Evolutionary conservation across 192 early-diverging fungal genomes (phyloP).

Genomic region (Coemansia sp.): DNA sequence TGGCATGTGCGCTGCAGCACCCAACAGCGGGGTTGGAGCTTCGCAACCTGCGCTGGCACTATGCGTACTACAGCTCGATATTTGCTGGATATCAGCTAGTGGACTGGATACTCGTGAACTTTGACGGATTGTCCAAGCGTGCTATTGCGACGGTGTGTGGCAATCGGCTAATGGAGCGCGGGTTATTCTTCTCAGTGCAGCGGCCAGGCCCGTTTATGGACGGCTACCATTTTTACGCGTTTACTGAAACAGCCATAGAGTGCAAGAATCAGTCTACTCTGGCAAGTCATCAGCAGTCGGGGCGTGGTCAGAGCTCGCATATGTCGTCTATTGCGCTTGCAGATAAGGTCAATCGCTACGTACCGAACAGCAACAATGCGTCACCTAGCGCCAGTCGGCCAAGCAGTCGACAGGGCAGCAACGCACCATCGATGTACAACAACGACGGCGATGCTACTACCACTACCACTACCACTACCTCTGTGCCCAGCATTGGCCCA

Average conservation of each 20-base stretch:
- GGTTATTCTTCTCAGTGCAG: constrained; percentile 66
- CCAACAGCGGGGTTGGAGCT: constrained; percentile 65
- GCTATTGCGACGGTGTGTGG: constrained; percentile 78
- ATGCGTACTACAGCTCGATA: constrained; percentile 63
- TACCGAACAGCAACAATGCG: constrained; percentile 16
- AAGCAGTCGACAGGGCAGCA: constrained; percentile 46
- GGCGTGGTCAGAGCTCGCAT: constrained; percentile 15
- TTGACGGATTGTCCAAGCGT: constrained; percentile 72
- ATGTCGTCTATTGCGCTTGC: constrained; percentile 27
- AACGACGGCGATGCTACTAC: constrained; percentile 6
- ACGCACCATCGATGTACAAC: constrained; percentile 31
- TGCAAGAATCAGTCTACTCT: constrained; percentile 7
- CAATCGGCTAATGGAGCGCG: constrained; percentile 71
- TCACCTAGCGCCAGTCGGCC: constrained; percentile 41
- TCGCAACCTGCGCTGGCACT: constrained; percentile 85
- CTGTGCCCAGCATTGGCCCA: neutral
- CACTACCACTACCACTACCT: neutral
- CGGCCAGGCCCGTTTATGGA: constrained; percentile 76
- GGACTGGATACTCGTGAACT: constrained; percentile 81
- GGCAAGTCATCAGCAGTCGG: neutral
- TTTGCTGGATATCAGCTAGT: constrained; percentile 85
- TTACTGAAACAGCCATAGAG: constrained; percentile 24
- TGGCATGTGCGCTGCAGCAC: constrained; percentile 74
- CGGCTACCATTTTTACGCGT: constrained; percentile 83
- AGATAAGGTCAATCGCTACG: constrained; percentile 16